Percentiles rank a stretch among this genome's conserved stretches.
Evolutionary conservation across 2,329 filamentous ascomycete species (phyloP).

Genomic region (Boeremia exigua): DNA sequence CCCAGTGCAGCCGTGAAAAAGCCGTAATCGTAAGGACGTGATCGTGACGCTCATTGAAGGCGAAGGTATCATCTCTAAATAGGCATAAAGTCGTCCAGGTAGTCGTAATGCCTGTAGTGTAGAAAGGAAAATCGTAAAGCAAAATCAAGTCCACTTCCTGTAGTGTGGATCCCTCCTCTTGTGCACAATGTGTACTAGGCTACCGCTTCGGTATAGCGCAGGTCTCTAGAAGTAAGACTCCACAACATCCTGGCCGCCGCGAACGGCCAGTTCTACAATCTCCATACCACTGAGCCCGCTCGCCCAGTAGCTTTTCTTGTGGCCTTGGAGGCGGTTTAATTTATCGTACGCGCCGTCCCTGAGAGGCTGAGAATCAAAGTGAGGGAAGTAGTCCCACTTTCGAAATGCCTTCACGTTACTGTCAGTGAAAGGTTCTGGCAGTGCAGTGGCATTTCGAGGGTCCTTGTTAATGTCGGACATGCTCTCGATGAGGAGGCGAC

Average conservation of each 20-base stretch:
- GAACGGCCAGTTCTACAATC: slow-evolving; percentile 47
- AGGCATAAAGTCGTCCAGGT: slow-evolving; percentile 23
- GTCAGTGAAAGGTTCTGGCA: slow-evolving; percentile 24
- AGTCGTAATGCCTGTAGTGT: slow-evolving; percentile 10
- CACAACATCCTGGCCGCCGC: slow-evolving; percentile 44
- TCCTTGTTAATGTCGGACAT: slow-evolving; percentile 46
- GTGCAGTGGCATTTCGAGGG: slow-evolving; percentile 38
- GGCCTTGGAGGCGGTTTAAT: slow-evolving; percentile 45
- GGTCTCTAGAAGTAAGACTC: slow-evolving; percentile 39
- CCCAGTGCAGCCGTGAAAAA: slow-evolving; percentile 7
- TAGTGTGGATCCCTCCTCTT: neutral
- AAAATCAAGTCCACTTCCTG: neutral
- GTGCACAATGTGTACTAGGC: neutral
- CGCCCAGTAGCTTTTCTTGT: slow-evolving; percentile 47
- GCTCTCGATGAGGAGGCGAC: slow-evolving; percentile 37
- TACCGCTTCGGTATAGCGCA: neutral
- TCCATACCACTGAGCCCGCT: slow-evolving; percentile 48
- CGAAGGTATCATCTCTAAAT: slow-evolving; percentile 32
- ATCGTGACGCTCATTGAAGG: slow-evolving; percentile 40
- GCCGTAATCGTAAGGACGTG: slow-evolving; percentile 26
- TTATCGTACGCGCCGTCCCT: slow-evolving; percentile 37
- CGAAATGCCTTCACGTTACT: slow-evolving; percentile 42
- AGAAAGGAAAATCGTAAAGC: slow-evolving; percentile 20
- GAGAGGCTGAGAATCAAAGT: slow-evolving; percentile 40
- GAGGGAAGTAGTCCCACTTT: slow-evolving; percentile 50